Percentiles rank a stretch among this genome's conserved stretches.
Evolutionary conservation across 305 asterid genomes (phyloP).

Genomic region (Fraxinus sp.): DNA sequence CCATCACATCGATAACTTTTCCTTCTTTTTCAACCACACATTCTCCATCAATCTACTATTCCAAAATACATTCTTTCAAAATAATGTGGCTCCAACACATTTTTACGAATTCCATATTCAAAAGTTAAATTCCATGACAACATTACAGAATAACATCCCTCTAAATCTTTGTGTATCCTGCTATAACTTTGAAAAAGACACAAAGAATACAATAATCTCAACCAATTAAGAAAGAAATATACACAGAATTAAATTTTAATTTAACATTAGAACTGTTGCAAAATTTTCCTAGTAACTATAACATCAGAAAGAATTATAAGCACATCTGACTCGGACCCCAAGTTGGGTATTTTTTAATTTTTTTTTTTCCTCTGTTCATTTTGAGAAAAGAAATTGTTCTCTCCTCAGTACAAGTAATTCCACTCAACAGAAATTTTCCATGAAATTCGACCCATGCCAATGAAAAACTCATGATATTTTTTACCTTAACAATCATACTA

Average conservation of each 20-base stretch:
- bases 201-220: not conserved
- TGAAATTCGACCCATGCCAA: not conserved
- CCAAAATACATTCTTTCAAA: no score
- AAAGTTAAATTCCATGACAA: not conserved
- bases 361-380: not conserved
- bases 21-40: no score
- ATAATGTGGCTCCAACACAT: no score
- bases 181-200: not conserved
- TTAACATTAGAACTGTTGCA: not conserved
- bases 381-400: not conserved
- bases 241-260: not conserved
- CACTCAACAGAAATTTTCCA: not conserved
- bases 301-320: not conserved
- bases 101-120: not conserved
- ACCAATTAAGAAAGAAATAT: not conserved
- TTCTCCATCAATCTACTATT: no score
- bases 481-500: not conserved
- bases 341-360: not conserved
- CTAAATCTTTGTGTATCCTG: not conserved
- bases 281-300: not conserved
- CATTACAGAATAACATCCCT: not conserved
- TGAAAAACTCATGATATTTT: not conserved
- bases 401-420: not conserved
- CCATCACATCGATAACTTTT: no score
- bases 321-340: not conserved